phyloP scores from a whole-genome alignment of 257 asterid species.

The Salvia splendens region DNA sequence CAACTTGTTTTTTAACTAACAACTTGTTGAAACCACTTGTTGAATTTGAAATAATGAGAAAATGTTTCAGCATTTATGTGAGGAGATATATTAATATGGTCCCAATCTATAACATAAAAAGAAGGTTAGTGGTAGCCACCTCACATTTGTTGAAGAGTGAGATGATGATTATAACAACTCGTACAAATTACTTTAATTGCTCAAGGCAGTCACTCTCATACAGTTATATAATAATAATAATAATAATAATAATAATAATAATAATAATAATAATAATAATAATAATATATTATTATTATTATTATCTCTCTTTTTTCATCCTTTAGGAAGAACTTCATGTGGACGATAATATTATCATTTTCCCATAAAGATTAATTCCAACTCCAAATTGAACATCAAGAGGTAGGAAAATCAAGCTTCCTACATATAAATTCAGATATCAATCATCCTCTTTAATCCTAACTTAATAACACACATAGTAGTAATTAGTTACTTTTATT shows the following conservation, averaged over 20 bases:
- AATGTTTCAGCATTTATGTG: slow-evolving; percentile 30
- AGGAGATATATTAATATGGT: slow-evolving; percentile 30
- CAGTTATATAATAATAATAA: slow-evolving; percentile 14
- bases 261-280: no score
- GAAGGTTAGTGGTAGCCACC: slow-evolving; percentile 39
- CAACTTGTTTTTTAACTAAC: neutral
- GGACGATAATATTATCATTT: no score
- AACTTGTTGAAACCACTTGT: neutral
- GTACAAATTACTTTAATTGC: slow-evolving; percentile 21
- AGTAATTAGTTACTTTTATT: no score
- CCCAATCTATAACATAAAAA: slow-evolving; percentile 33
- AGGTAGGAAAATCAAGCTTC: no score
- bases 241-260: neutral
- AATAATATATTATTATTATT: no score
- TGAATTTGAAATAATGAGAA: slow-evolving; percentile 6
- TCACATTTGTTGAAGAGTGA: slow-evolving; percentile 36
- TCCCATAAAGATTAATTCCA: no score
- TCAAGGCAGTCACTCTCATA: slow-evolving; percentile 35
- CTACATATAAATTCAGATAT: no score
- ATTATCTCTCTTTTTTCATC: no score
- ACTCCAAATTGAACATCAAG: no score
- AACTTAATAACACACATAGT: neutral
- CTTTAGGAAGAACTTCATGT: no score
- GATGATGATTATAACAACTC: slow-evolving; percentile 31
- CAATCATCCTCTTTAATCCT: no score